These are phyloP conservation scores for Huiozyma sinensis DNA, from an alignment of 805 yeast species.

Conservation along the genomic window DNA sequence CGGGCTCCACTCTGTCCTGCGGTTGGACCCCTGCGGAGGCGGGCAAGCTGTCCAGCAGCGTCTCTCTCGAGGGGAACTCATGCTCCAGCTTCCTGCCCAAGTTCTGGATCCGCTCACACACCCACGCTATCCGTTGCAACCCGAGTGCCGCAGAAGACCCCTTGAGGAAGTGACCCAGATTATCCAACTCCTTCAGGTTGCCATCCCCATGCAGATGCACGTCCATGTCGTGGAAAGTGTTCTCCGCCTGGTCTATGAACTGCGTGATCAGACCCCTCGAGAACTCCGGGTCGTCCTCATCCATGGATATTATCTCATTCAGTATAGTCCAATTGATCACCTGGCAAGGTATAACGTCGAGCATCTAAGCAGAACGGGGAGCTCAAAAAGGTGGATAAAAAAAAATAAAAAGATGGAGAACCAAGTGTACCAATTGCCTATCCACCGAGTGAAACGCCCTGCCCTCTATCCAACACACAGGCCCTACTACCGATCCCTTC, in stretches of 20 bases:
- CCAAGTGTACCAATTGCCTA: too few relatives aligned
- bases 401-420: too few relatives aligned
- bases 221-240: conserved; percentile 66
- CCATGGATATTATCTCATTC: conserved; percentile 85
- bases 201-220: conserved; percentile 29
- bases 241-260: conserved; percentile 80
- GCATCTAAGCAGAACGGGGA: conserved; percentile 1
- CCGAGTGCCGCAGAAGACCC: conserved; percentile 96
- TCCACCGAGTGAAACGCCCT: too few relatives aligned
- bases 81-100: conserved; percentile 44
- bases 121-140: conserved; percentile 63
- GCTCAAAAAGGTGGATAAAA: too few relatives aligned
- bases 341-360: conserved; percentile 34
- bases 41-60: conserved; percentile 7
- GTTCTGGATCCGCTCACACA: conserved; percentile 91
- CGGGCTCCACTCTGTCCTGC: conserved; percentile 2
- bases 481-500: too few relatives aligned
- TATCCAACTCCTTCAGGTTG: conserved; percentile 49
- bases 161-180: conserved; percentile 83
- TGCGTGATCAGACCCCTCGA: conserved; percentile 67
- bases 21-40: conserved; percentile 8
- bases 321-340: conserved; percentile 83
- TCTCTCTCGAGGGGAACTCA: conserved; percentile 9
- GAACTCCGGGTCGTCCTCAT: conserved; percentile 92
- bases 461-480: too few relatives aligned